Evolutionary conservation across 148 eudicot species (phyloP), one percentile per base, ranked within the genome.

Genomic region (Vaccinium vitisidaea): DNA sequence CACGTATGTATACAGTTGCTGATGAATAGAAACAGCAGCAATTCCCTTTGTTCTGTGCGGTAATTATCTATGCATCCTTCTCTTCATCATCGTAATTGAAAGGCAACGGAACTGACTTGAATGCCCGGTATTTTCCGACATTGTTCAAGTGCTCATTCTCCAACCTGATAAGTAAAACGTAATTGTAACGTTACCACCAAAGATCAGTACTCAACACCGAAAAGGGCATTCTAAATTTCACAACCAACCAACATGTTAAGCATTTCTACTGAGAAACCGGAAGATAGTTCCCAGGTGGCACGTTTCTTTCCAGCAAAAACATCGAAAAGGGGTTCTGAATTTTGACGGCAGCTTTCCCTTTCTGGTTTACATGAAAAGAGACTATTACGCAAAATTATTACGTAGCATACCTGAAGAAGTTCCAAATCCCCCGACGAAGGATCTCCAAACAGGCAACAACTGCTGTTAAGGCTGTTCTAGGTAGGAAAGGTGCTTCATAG

Each of bases 121-220:
- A 91, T 1, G 94, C 94, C 23, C 93, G 85, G 69, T 74, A 92
- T 54, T 91, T 91, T 27, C 93, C 93, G 43, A 92, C 92, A 67
- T 92, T 91, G 85, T 92, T 91, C 88, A 92, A 32, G 85, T 92
- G 94, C 86, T 92, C 93, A 65, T 92, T 90, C 86, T 92, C 93
- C 84, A 92, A 54, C 88, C 94, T 92, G 82, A 27, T 63, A 85
- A 79, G 25, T 74, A 43, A 9, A 39, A 36, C 21, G 32, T 11
- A 58, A 73, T 18, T 19, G 75, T 54, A 32, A 76, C 8, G 69
- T n/a, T 30, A 23, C 6, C 15, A 25, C 71, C 11, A 27, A 54
- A 54, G 58, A 54, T 43, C 46, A 5, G 46, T 43, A 43, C 46
- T 5, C 5, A 0, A 43, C 46, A 43, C 5, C 46, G 39, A 36